These are phyloP conservation scores for Myrmaecium sp. DNA, from an alignment of 2,329 filamentous ascomycete genomes.

Conservation along the genomic window DNA sequence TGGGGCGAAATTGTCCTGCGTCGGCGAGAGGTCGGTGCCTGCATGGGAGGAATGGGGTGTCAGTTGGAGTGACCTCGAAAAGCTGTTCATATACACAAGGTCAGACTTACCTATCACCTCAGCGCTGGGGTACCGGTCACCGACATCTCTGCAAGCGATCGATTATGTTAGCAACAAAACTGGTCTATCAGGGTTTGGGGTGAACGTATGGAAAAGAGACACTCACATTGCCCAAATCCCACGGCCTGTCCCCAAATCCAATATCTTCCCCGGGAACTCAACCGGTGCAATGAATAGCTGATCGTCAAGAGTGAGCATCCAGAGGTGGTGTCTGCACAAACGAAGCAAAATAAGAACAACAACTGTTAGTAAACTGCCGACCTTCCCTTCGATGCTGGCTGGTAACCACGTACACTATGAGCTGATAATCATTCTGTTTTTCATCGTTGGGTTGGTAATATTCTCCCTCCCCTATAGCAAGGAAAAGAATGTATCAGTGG, in stretches of 20 bases:
- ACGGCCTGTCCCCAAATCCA: slow-evolving; percentile 19
- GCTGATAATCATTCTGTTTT: slow-evolving; percentile 12
- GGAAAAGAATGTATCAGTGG: no score
- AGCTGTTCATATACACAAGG: no score
- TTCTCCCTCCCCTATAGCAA: slow-evolving; percentile 11
- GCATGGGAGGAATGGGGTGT: not conserved
- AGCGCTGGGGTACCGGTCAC: slow-evolving; percentile 18
- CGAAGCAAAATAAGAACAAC: no score
- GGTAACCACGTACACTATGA: slow-evolving; percentile 11
- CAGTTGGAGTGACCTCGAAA: no score
- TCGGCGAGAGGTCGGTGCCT: slow-evolving; percentile 20
- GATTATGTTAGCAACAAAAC: slow-evolving; percentile 1
- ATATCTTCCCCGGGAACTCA: slow-evolving; percentile 11
- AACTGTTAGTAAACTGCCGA: no score
- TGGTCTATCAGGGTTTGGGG: not conserved
- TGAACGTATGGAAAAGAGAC: not conserved
- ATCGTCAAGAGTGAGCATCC: slow-evolving; percentile 18
- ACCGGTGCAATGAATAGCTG: slow-evolving; percentile 18
- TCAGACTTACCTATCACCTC: slow-evolving; percentile 16
- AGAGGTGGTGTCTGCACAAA: slow-evolving; percentile 15
- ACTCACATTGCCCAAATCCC: slow-evolving; percentile 18
- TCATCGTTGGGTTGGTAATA: slow-evolving; percentile 21
- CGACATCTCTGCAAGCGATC: slow-evolving; percentile 17
- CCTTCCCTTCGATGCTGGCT: no score
- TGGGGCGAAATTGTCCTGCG: slow-evolving; percentile 16